Percentiles rank a stretch among this genome's conserved stretches.
Evolutionary conservation across 2,329 filamentous ascomycete genomes (phyloP).

Genomic region (Fusarium transvaalense): DNA sequence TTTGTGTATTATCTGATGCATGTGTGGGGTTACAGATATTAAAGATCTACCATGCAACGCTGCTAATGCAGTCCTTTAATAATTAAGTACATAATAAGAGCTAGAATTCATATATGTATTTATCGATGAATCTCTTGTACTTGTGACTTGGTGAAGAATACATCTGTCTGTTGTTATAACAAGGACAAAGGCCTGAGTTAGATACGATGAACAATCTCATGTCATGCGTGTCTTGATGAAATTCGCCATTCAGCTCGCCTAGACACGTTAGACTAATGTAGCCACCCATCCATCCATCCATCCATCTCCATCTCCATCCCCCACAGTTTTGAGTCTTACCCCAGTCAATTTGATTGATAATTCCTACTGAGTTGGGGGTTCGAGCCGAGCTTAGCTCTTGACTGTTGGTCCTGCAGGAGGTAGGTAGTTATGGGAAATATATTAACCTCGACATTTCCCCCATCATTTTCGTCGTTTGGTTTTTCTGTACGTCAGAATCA

Average conservation of each 20-base stretch:
- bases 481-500: neutral
- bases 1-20: conserved; percentile 5
- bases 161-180: neutral
- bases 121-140: neutral
- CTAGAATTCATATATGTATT: too few species aligned
- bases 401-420: conserved; percentile 3
- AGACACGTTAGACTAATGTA: neutral
- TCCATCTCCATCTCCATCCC: conserved; percentile 28
- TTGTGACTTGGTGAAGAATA: neutral
- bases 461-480: conserved; percentile 17
- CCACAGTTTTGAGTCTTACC: conserved; percentile 29
- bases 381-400: conserved; percentile 20
- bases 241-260: conserved; percentile 30
- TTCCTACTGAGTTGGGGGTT: conserved; percentile 27
- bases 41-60: conserved; percentile 17
- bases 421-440: conserved; percentile 19
- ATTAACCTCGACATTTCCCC: conserved; percentile 29
- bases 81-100: too few species aligned
- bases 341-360: conserved; percentile 31
- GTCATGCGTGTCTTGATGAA: neutral
- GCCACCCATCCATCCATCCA: neutral
- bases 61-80: neutral
- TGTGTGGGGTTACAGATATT: conserved; percentile 5
- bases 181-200: neutral
- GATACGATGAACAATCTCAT: neutral